Evolutionary conservation across 805 yeast species (phyloP).

Genomic region (Hanseniaspora meyeri): DNA sequence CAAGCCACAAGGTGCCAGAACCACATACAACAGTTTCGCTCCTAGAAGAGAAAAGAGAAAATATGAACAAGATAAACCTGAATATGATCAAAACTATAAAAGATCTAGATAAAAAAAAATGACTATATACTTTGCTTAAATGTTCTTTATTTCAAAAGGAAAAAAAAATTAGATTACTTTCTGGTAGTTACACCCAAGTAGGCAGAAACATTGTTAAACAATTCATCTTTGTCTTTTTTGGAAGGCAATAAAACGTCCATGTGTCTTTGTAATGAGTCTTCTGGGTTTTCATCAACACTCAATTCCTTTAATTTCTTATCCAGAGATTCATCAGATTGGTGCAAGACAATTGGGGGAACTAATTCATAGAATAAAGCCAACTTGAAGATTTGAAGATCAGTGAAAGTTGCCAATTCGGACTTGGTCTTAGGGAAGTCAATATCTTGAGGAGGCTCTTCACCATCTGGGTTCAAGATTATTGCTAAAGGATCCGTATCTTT

Average conservation of each 20-base stretch:
- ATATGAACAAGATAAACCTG: constrained; percentile 6
- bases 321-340: constrained; percentile 38
- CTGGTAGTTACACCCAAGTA: constrained; percentile 52
- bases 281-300: constrained; percentile 27
- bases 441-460: constrained; percentile 46
- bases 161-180: constrained; percentile 24
- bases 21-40: constrained; percentile 8
- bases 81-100: constrained; percentile 8
- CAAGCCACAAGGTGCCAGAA: neutral
- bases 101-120: constrained; percentile 4
- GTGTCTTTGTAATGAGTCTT: constrained; percentile 22
- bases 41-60: constrained; percentile 12
- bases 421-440: constrained; percentile 46
- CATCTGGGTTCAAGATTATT: constrained; percentile 67
- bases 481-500: constrained; percentile 39
- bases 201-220: constrained; percentile 54
- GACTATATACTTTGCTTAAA: neutral
- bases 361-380: constrained; percentile 66
- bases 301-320: constrained; percentile 38
- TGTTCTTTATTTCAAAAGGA: no score
- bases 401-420: constrained; percentile 38
- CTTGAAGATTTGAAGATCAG: constrained; percentile 36
- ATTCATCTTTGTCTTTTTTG: constrained; percentile 38
- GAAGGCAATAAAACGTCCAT: constrained; percentile 23
- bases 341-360: constrained; percentile 47